Base-by-base conservation (phyloP, 441 rosid genomes). In the Pelargonium citronellum region DNA sequence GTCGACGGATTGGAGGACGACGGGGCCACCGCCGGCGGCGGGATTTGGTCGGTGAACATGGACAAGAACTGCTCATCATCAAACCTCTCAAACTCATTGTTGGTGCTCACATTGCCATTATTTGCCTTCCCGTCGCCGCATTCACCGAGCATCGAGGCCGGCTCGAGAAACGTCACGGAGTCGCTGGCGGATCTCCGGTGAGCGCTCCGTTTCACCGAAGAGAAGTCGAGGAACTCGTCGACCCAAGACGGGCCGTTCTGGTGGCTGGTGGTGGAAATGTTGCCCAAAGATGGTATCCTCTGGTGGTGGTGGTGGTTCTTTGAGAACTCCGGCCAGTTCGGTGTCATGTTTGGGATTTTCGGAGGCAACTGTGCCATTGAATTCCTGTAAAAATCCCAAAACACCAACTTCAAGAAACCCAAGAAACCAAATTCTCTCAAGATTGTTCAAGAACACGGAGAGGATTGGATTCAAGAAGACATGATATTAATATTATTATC, bases 201-300 rank as follows among this genome's bases (percentile, higher is more conserved):
- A 1, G 77, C 82, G 8, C 87, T 94, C 1, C 92, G 87, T 51
- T 88, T 82, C 2, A 84, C 82, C 0, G 90, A 76, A 0, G 98
- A 87, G 85, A 93, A 93, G 77, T 93, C 95, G 3, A 91, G 91
- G 84, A 93, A 93, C 70, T 93, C 98, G n/a, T 91, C 97, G 15
- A 88, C 88, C 97, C 97, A 89, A 0, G 86, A 85, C 86, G 89
- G 7, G 61, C 16, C 16, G 61, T 85, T 5, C 68, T 24, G 46
- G 71, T 24, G 44, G 81, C 0, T 69, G 77, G 8, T 73, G 79
- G 5, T 69, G 77, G 10, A 69, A 67, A 44, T 61, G 16, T 19
- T 19, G 20, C 61, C 62, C 62, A 17, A 2, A 57, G 62, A 57
- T 10, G 62, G 62, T 10, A 57, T 57, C 20, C 24, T 57, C 24